Evolutionary conservation across 2,329 filamentous ascomycete species (phyloP).

Genomic region (Penicillium concentricum): DNA sequence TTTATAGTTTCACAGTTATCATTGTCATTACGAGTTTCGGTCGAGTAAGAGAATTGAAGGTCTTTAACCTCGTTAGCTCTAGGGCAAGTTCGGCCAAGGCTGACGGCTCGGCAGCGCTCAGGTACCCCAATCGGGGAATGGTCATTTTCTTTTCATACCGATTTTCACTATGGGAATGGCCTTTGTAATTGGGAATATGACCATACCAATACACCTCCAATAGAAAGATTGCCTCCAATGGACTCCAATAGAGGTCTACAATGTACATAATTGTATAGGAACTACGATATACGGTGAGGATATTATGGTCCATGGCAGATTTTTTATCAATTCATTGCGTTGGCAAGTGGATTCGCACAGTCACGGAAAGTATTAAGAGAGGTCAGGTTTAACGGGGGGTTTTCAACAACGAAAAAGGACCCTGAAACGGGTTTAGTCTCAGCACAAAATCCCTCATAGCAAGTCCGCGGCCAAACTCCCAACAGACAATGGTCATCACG

Average conservation of each 20-base stretch:
- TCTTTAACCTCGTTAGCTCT: neutral
- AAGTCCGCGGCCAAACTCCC: neutral
- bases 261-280: neutral
- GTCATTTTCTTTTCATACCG: neutral
- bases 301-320: neutral
- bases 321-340: constrained; percentile 2
- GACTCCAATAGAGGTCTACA: neutral
- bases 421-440: constrained; percentile 11
- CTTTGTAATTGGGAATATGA: neutral
- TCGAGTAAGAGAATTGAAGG: constrained; percentile 1
- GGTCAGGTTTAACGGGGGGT: neutral
- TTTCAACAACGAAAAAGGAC: neutral
- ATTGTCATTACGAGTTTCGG: constrained; percentile 2
- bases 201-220: neutral
- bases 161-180: neutral
- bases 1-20: constrained; percentile 1
- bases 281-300: neutral
- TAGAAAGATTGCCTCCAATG: neutral
- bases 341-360: constrained; percentile 3
- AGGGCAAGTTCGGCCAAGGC: constrained; percentile 10
- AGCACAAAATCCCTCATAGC: constrained; percentile 24
- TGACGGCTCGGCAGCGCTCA: constrained; percentile 8
- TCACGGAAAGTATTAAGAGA: constrained; percentile 1
- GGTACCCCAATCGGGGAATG: constrained; percentile 4
- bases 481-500: constrained; percentile 5